Evolutionary conservation across 257 asterid genomes (phyloP), one percentile per base, ranked within the genome.

Genomic region (Dorcoceras hygrometricum): DNA sequence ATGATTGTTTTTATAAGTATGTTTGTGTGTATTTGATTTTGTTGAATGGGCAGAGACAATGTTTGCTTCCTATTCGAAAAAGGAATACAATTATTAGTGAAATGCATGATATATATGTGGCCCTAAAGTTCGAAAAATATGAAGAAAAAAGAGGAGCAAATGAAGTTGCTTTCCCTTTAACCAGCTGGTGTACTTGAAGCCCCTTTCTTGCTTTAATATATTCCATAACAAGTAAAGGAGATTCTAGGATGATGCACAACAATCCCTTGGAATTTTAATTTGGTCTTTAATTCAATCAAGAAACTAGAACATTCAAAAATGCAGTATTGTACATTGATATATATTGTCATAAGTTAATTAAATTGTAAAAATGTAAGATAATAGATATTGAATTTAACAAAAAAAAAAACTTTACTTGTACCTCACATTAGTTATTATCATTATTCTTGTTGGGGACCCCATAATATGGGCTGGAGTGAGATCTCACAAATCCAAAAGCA

Each of bases 201-300:
- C 70, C 64, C 74, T 68, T 78, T 68, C 27, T 76, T 71, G 82
- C 95, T 87, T 88, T 88, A 74, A 76, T 57, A 80, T 84, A 83
- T 90, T 84, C 93, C 86, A 77, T 70, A 59, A 72, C 76, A 68
- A 76, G 87, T 62, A 84, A 90, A 90, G 93, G 78, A 83, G 97
- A 90, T 84, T 90, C 96, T 80, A 68, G 93, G 89, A 88, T 86
- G 95, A 90, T 84, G 94, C 89, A 73, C 59, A 79, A 68, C 65
- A 67, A 69, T 75, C 73, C 78, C 69, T 84, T 66, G 71, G 78
- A 59, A 73, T 74, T 66, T 76, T 72, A 68, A 31, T 65, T 67
- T 67, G 34, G 77, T 75, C 82, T 8, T 31, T 0, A 31, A 80
- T 79, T 85, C 85, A n/a, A n/a, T n/a, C n/a, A n/a, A n/a, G n/a